Evolutionary conservation across 2,329 filamentous ascomycete genomes (phyloP).

Genomic region (Fusarium pilosicola): DNA sequence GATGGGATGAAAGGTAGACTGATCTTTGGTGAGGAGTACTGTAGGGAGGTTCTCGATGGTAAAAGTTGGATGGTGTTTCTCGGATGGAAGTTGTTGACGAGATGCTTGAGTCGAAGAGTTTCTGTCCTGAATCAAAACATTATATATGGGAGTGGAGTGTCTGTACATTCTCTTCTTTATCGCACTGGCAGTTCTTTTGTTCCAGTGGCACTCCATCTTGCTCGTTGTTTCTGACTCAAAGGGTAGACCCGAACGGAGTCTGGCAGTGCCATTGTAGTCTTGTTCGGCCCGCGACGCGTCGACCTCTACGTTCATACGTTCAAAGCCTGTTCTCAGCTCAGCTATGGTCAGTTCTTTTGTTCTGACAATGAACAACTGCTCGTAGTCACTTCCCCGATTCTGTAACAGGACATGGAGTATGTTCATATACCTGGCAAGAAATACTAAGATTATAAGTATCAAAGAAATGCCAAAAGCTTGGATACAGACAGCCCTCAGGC

Average conservation of each 20-base stretch:
- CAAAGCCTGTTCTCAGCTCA: neutral
- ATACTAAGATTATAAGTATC: neutral
- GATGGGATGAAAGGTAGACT: neutral
- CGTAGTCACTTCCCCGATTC: no score
- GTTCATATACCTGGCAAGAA: neutral
- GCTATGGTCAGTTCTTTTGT: rapidly evolving
- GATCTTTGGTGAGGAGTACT: rapidly evolving
- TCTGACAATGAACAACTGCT: neutral
- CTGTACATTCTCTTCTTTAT: no score
- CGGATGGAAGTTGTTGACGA: neutral
- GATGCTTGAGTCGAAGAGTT: neutral
- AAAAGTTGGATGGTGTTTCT: neutral
- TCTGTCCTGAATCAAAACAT: no score
- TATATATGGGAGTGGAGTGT: neutral
- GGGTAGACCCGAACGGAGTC: rapidly evolving
- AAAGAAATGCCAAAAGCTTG: neutral
- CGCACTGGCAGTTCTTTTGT: neutral
- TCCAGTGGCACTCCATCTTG: no score
- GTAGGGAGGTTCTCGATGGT: neutral
- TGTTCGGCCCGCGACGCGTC: rapidly evolving
- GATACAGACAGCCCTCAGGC: no score
- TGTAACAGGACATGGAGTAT: rapidly evolving
- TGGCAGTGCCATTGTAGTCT: neutral
- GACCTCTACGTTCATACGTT: rapidly evolving
- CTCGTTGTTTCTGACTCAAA: no score